Evolutionary conservation across 202 grass and related monocot species (phyloP).

Genomic region (Carex sylvatica): DNA sequence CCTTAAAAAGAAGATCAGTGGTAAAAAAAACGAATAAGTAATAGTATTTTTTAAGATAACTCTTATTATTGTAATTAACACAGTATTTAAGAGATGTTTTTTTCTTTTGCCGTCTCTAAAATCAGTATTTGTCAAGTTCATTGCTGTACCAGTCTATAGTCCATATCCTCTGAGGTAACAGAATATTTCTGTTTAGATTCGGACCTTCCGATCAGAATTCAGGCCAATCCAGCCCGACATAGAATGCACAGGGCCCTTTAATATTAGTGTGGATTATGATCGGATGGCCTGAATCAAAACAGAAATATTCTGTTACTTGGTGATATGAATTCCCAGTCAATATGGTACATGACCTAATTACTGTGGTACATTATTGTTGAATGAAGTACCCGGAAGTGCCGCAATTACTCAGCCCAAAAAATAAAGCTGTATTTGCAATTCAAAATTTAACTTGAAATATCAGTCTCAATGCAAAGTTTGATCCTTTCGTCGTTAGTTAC

Average conservation of each 20-base stretch:
- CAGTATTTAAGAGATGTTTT: background rate
- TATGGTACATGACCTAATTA: background rate
- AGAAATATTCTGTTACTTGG: no score
- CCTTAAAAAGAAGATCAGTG: background rate
- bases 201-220: no score
- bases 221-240: no score
- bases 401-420: background rate
- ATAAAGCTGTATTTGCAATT: background rate
- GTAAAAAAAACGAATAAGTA: background rate
- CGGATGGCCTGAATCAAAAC: no score
- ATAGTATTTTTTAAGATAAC: background rate
- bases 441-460: background rate
- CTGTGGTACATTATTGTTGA: background rate
- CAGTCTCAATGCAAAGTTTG: background rate
- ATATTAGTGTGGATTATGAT: no score
- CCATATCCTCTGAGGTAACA: no score
- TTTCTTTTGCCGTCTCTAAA: background rate
- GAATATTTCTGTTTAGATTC: no score
- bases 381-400: no score
- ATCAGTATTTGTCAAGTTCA: background rate
- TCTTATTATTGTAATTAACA: background rate
- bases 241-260: no score
- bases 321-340: no score
- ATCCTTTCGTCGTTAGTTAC: background rate
- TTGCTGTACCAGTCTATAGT: background rate